Conservation (phyloP, 352 stramenopile species). For the Phytophthora ramorum region DNA sequence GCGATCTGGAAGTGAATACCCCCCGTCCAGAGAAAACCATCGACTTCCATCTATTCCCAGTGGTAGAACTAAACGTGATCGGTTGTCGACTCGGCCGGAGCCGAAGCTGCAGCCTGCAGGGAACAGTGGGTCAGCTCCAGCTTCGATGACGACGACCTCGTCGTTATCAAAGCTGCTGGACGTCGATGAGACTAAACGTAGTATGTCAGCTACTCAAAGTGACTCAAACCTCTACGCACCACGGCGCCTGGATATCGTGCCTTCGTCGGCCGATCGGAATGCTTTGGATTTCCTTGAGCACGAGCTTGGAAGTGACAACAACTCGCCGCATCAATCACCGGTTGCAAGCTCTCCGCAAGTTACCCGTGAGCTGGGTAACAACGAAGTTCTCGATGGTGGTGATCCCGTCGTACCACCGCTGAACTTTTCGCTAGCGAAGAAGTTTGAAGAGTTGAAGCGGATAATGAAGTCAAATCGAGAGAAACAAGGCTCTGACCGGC, state of each 20-base stretch:
- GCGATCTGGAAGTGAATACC: constrained; percentile 40
- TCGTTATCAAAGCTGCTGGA: constrained; percentile 24
- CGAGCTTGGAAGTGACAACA: constrained; percentile 37
- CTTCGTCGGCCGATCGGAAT: constrained; percentile 61
- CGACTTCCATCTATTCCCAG: constrained; percentile 37
- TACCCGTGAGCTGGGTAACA: constrained; percentile 23
- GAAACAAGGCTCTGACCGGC: constrained; percentile 23
- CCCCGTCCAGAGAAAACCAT: constrained; percentile 44
- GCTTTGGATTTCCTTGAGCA: constrained; percentile 61
- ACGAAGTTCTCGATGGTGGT: constrained; percentile 9
- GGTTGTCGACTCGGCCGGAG: constrained; percentile 37
- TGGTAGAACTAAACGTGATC: constrained; percentile 39
- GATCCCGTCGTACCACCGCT: constrained; percentile 24
- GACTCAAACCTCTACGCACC: constrained; percentile 70
- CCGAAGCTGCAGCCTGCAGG: constrained; percentile 26
- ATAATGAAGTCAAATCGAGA: constrained; percentile 64
- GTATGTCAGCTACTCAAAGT: constrained; percentile 51
- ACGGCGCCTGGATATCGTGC: constrained; percentile 46
- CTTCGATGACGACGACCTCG: constrained; percentile 19
- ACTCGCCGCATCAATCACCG: constrained; percentile 1
- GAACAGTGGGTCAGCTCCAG: constrained; percentile 22
- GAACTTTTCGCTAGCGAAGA: constrained; percentile 55
- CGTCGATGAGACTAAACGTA: constrained; percentile 7
- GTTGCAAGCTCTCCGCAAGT: background rate
- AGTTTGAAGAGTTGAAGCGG: constrained; percentile 72